phyloP scores from a whole-genome alignment of 2,329 filamentous ascomycete species.

The Stromatinia cepivora region DNA sequence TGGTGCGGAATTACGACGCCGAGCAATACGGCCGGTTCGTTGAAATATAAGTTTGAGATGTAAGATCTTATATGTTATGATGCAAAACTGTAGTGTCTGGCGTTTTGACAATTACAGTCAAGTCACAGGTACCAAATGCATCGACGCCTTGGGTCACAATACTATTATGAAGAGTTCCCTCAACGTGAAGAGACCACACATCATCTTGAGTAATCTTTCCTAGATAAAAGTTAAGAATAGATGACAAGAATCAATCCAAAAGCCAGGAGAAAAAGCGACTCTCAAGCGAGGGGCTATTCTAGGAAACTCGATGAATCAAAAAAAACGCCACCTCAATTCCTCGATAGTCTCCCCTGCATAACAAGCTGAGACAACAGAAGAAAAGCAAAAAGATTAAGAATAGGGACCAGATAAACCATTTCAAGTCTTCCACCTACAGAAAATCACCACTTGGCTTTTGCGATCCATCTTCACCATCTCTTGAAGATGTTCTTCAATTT shows the following conservation, averaged over 20 bases:
- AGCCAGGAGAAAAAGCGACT: background rate
- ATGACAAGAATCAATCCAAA: background rate
- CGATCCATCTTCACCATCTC: background rate
- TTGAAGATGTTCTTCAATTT: slow-evolving; percentile 17
- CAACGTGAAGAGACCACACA: background rate
- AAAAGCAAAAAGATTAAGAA: slow-evolving; percentile 3
- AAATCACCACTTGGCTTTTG: background rate
- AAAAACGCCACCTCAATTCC: slow-evolving; percentile 18
- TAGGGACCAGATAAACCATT: slow-evolving; percentile 6
- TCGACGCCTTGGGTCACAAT: background rate
- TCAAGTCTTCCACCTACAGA: background rate
- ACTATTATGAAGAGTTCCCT: background rate
- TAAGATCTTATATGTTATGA: too few species aligned
- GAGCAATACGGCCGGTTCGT: too few species aligned
- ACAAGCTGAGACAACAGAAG: background rate
- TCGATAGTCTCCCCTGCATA: slow-evolving; percentile 12
- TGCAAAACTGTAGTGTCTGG: background rate
- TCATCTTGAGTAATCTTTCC: too few species aligned
- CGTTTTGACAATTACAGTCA: too few species aligned
- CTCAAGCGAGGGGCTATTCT: slow-evolving; percentile 12
- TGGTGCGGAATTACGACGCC: too few species aligned
- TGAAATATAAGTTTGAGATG: too few species aligned
- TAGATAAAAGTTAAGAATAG: too few species aligned
- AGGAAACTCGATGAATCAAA: background rate
- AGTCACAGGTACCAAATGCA: background rate